Evolutionary conservation across 192 early-diverging fungal species (phyloP).

Genomic region (Neocallimastix lanati): DNA sequence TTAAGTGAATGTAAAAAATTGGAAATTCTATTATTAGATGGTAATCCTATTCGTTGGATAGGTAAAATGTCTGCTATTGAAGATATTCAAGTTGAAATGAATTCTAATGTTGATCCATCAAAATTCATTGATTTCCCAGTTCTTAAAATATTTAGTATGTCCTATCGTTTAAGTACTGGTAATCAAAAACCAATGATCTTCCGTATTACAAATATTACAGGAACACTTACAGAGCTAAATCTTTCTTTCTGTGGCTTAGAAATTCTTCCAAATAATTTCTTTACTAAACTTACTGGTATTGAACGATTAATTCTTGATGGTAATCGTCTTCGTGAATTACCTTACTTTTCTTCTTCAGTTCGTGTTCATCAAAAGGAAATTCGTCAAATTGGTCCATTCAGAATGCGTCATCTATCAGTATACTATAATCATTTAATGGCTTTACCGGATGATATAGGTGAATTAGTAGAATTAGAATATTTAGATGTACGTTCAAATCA

Average conservation of each 20-base stretch:
- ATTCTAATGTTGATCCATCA: background rate
- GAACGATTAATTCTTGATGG: constrained; percentile 11
- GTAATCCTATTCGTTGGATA: constrained; percentile 14
- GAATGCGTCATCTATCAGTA: constrained; percentile 6
- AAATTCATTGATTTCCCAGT: background rate
- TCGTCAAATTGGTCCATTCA: background rate
- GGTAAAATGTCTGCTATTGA: constrained; percentile 6
- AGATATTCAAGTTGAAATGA: background rate
- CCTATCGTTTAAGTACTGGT: constrained; percentile 4
- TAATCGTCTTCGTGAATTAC: constrained; percentile 10
- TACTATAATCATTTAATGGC: constrained; percentile 40
- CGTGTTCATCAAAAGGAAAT: background rate
- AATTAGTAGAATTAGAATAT: constrained; percentile 31
- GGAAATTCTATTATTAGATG: constrained; percentile 12
- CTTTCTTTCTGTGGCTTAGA: constrained; percentile 12
- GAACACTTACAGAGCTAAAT: constrained; percentile 8
- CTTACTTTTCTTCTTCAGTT: constrained; percentile 5
- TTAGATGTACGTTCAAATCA: constrained; percentile 66
- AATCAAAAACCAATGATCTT: constrained; percentile 5
- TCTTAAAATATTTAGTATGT: constrained; percentile 5
- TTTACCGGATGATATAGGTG: constrained; percentile 49
- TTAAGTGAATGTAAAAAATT: constrained; percentile 9
- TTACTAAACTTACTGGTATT: constrained; percentile 9
- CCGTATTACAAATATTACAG: constrained; percentile 1
- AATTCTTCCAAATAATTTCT: constrained; percentile 10